Percentiles rank a stretch among this genome's conserved stretches.
Conservation (phyloP, 495 filamentous ascomycete genomes). For the Umbilicaria muhlenbergii region DNA sequence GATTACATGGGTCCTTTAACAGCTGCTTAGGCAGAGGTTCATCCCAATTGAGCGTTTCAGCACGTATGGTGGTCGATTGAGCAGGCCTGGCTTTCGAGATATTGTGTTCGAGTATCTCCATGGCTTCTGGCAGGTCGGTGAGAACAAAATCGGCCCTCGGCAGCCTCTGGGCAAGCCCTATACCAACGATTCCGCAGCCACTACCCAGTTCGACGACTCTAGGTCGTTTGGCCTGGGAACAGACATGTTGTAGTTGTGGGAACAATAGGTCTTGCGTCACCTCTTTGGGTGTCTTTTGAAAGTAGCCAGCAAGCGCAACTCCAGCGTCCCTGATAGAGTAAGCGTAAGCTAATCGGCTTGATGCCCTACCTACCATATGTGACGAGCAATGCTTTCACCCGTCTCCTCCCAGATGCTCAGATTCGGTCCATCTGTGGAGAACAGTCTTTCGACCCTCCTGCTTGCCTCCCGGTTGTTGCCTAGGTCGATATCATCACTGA, state of each 20-base stretch:
- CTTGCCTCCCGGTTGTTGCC: slow-evolving; percentile 22
- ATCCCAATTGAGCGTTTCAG: slow-evolving; percentile 58
- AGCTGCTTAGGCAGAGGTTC: slow-evolving; percentile 25
- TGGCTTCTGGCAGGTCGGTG: slow-evolving; percentile 71
- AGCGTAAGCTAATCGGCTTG: slow-evolving; percentile 6
- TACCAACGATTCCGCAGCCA: slow-evolving; percentile 74
- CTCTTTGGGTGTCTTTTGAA: slow-evolving; percentile 11
- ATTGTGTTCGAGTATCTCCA: slow-evolving; percentile 44
- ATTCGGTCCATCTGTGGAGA: slow-evolving; percentile 17
- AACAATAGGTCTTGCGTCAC: slow-evolving; percentile 4
- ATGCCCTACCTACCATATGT: slow-evolving; percentile 59
- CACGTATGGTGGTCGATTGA: slow-evolving; percentile 2
- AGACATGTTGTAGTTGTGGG: slow-evolving; percentile 10
- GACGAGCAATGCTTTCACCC: slow-evolving; percentile 85
- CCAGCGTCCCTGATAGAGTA: slow-evolving; percentile 47
- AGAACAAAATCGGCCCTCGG: slow-evolving; percentile 43
- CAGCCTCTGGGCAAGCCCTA: slow-evolving; percentile 48
- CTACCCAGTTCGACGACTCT: slow-evolving; percentile 65
- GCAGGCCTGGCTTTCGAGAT: slow-evolving; percentile 26
- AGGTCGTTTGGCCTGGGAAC: slow-evolving; percentile 18
- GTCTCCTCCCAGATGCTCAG: slow-evolving; percentile 70
- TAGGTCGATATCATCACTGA: slow-evolving; percentile 34
- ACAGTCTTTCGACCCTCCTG: slow-evolving; percentile 36
- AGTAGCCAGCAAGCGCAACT: slow-evolving; percentile 35
- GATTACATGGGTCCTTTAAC: slow-evolving; percentile 37